Percentiles rank a stretch among this genome's conserved stretches.
These are phyloP conservation scores for Lactifluus piperatus DNA, from an alignment of 768 basidiomycete species.

Conservation along the genomic window DNA sequence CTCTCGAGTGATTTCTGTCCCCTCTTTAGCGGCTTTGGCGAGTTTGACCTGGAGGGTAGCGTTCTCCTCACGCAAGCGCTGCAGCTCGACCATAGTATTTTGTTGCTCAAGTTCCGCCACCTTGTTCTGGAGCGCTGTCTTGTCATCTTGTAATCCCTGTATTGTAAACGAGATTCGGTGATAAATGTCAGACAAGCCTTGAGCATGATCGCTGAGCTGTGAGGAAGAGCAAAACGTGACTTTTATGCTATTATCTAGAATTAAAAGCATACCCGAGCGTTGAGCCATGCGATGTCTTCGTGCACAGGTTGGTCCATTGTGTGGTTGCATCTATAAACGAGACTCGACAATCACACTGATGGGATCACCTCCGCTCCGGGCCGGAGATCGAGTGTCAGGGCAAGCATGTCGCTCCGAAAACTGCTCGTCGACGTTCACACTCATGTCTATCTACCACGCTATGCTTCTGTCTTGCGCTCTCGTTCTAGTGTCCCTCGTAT, in stretches of 20 bases:
- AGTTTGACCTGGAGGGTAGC: constrained; percentile 3
- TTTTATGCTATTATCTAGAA: neutral
- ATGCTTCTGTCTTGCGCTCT: constrained; percentile 58
- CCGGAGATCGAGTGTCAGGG: too few relatives aligned
- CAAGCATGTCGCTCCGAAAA: constrained; percentile 19
- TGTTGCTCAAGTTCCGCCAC: constrained; percentile 32
- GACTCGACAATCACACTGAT: too few relatives aligned
- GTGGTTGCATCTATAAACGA: too few relatives aligned
- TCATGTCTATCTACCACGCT: constrained; percentile 77
- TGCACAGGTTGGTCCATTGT: constrained; percentile 4
- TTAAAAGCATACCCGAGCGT: neutral
- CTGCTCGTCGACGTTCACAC: constrained; percentile 78
- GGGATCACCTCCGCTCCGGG: too few relatives aligned
- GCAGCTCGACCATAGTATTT: constrained; percentile 16
- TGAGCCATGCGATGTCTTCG: constrained; percentile 10
- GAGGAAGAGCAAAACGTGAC: neutral
- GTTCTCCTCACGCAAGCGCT: constrained; percentile 18
- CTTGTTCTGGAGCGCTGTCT: constrained; percentile 24
- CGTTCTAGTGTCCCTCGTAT: constrained; percentile 62
- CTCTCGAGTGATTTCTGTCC: constrained; percentile 3
- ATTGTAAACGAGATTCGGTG: constrained; percentile 24
- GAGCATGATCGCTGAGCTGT: constrained; percentile 3
- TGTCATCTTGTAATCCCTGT: constrained; percentile 23
- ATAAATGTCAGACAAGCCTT: constrained; percentile 22
- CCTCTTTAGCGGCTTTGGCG: constrained; percentile 4